phyloP scores from a whole-genome alignment of 176 grass and related monocot species.

The Tillandsia fasciculata region DNA sequence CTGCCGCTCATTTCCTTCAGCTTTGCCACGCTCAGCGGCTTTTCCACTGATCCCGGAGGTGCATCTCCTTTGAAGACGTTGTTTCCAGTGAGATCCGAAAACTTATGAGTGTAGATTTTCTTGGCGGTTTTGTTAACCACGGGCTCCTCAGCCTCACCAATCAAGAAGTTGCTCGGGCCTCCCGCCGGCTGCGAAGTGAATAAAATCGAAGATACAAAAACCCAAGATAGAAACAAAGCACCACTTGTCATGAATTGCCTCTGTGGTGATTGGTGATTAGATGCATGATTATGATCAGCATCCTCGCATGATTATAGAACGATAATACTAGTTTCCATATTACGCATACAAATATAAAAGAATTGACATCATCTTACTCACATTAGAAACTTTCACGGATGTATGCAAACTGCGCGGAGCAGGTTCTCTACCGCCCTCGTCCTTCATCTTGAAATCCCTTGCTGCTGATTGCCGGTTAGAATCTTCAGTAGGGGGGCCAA shows the following conservation, averaged over 20 bases:
- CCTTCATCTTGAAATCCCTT: conserved; percentile 4
- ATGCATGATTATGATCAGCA: no score
- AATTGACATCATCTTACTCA: conserved; percentile 1
- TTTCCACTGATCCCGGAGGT: conserved; percentile 35
- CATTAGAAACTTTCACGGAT: conserved; percentile 39
- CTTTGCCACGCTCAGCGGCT: conserved; percentile 66
- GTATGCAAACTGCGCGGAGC: conserved; percentile 32
- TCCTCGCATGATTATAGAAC: no score
- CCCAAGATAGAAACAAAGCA: not conserved
- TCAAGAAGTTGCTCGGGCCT: conserved; percentile 46
- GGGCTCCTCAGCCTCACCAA: conserved; percentile 57
- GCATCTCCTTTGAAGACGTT: conserved; percentile 64
- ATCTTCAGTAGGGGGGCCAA: conserved; percentile 49
- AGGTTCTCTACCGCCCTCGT: conserved; percentile 2
- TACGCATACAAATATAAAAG: not conserved
- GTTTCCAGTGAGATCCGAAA: conserved; percentile 72
- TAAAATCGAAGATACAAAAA: not conserved
- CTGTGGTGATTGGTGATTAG: no score
- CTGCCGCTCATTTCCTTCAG: conserved; percentile 84
- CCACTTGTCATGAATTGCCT: no score
- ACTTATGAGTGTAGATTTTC: conserved; percentile 65
- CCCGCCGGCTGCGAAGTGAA: conserved; percentile 8
- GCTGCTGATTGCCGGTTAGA: conserved; percentile 31
- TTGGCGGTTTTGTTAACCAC: conserved; percentile 55
- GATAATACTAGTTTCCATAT: no score